phyloP scores from a whole-genome alignment of 2,329 filamentous ascomycete species.

The Ascochyta clinopodiicola region DNA sequence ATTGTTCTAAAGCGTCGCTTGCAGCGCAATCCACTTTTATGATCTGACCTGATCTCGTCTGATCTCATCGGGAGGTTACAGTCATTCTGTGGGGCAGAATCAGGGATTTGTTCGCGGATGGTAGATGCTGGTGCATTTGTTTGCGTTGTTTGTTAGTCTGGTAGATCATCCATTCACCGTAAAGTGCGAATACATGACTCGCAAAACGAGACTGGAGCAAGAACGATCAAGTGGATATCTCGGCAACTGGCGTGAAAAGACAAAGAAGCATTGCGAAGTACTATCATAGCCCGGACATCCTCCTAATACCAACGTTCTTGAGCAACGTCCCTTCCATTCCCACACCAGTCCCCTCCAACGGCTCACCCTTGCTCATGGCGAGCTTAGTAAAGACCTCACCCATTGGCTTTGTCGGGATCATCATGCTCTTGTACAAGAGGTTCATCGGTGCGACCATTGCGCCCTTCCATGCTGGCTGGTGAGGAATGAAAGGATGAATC shows the following conservation, averaged over 20 bases:
- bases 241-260: neutral
- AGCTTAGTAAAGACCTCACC: constrained; percentile 57
- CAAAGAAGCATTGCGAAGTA: neutral
- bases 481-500: constrained; percentile 47
- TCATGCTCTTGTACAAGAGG: constrained; percentile 40
- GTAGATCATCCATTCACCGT: neutral
- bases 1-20: no score
- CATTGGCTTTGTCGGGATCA: constrained; percentile 57
- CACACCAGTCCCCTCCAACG: constrained; percentile 48
- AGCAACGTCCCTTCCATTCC: constrained; percentile 49
- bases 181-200: no score
- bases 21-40: no score
- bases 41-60: no score
- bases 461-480: constrained; percentile 33
- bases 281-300: constrained; percentile 43
- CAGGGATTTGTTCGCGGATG: no score
- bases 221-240: neutral
- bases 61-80: no score
- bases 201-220: neutral
- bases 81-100: no score
- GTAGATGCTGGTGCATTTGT: no score
- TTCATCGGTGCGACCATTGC: constrained; percentile 26
- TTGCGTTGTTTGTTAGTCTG: no score
- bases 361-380: constrained; percentile 56
- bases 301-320: constrained; percentile 51